phyloP scores from a whole-genome alignment of 1,284 basidiomycete genomes.

The Bondarzewia mesenterica region DNA sequence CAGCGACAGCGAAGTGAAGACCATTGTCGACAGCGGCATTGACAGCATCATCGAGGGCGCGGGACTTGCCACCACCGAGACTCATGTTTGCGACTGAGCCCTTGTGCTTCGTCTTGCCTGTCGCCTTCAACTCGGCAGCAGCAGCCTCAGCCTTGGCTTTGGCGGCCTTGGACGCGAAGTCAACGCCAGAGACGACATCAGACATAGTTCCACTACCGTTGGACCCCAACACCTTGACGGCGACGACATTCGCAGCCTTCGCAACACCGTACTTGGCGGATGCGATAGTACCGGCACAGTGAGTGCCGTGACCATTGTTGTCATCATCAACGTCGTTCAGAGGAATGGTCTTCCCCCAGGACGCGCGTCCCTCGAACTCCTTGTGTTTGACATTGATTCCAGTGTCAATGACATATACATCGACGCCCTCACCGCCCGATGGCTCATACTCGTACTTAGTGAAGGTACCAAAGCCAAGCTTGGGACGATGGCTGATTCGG shows the following conservation, averaged over 20 bases:
- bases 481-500: slow-evolving; percentile 84
- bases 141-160: slow-evolving; percentile 48
- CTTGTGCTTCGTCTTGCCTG: slow-evolving; percentile 45
- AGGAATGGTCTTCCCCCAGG: slow-evolving; percentile 41
- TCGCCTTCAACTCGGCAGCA: slow-evolving; percentile 50
- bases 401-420: slow-evolving; percentile 79
- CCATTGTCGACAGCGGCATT: slow-evolving; percentile 79
- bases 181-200: slow-evolving; percentile 86
- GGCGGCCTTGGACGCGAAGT: slow-evolving; percentile 74
- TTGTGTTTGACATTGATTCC: slow-evolving; percentile 85
- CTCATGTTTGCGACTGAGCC: slow-evolving; percentile 99
- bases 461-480: slow-evolving; percentile 80
- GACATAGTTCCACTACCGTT: slow-evolving; percentile 95
- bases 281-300: slow-evolving; percentile 34
- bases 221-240: slow-evolving; percentile 95
- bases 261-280: slow-evolving; percentile 78
- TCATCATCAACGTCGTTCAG: slow-evolving; percentile 37
- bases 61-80: slow-evolving; percentile 93
- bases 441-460: slow-evolving; percentile 76
- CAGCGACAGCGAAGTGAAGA: slow-evolving; percentile 93
- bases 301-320: slow-evolving; percentile 33
- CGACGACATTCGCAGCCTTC: slow-evolving; percentile 87
- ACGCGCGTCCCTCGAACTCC: slow-evolving; percentile 64
- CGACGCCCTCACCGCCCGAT: slow-evolving; percentile 84
- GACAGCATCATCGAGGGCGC: slow-evolving; percentile 79